A percentile compares a stretch with the other conserved stretches of the same genome.
phyloP scores from a whole-genome alignment of 495 filamentous ascomycete genomes.

The Chaetomium cochliodes region DNA sequence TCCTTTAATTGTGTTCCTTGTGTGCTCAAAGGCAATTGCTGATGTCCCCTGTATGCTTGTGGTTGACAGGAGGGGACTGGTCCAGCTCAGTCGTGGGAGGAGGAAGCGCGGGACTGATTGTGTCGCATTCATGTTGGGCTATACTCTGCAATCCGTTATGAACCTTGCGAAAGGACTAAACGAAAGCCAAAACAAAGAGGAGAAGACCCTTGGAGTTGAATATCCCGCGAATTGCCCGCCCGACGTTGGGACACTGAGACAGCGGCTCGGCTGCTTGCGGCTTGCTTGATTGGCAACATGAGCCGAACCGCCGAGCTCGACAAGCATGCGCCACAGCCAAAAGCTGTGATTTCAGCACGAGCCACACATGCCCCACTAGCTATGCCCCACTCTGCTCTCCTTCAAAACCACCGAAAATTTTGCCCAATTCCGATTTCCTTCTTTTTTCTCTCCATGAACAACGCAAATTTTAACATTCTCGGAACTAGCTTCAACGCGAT shows the following conservation, averaged over 20 bases:
- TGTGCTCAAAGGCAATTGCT: conserved; percentile 21
- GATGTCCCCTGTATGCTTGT: conserved; percentile 17
- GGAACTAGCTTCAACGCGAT: conserved; percentile 43
- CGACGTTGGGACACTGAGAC: conserved; percentile 1
- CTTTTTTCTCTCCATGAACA: conserved; percentile 48
- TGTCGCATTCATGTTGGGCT: conserved; percentile 30
- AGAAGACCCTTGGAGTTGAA: not conserved
- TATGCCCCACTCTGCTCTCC: conserved; percentile 1
- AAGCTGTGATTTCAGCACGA: not conserved
- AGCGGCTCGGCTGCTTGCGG: conserved; percentile 20
- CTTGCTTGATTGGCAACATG: conserved; percentile 10
- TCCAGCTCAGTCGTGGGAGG: conserved; percentile 56
- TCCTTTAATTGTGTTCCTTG: conserved; percentile 1
- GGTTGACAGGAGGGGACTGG: conserved; percentile 26
- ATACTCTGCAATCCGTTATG: not conserved
- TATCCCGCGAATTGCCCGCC: not conserved
- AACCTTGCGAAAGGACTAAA: not conserved
- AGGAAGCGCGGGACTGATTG: conserved; percentile 52
- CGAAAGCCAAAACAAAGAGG: not conserved
- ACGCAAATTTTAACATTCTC: conserved; percentile 55
- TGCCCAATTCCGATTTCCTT: conserved; percentile 28
- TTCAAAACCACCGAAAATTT: conserved; percentile 27
- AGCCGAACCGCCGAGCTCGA: not conserved
- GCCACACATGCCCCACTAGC: not conserved
- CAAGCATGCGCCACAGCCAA: not conserved